These are phyloP conservation scores for Phanerochaete carnosa DNA, from an alignment of 768 basidiomycete genomes.

Conservation along the genomic window DNA sequence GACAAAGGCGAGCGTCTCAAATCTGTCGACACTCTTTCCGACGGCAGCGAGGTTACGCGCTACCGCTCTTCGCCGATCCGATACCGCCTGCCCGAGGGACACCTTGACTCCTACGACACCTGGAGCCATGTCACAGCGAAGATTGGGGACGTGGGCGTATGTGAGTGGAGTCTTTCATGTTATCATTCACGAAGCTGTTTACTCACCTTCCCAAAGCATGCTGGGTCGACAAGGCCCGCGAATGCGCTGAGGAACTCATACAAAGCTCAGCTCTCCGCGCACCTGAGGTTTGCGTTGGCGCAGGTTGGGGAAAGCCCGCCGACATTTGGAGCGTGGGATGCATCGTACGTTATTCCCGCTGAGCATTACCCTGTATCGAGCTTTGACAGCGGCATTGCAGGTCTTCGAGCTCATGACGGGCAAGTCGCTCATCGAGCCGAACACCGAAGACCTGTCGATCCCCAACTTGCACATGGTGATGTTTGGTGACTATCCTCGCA, in stretches of 20 bases:
- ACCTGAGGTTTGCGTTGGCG: conserved; percentile 11
- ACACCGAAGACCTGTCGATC: not conserved
- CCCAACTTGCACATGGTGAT: not conserved
- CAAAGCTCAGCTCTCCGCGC: conserved; percentile 6
- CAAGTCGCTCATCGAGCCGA: not conserved
- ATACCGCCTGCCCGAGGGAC: not conserved
- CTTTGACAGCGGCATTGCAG: not conserved
- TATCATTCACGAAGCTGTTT: not conserved
- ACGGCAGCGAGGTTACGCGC: not conserved
- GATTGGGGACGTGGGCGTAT: not conserved
- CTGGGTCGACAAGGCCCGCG: not conserved
- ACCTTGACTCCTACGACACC: not conserved
- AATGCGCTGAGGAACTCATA: not conserved
- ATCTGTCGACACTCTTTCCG: not conserved
- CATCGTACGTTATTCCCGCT: not conserved
- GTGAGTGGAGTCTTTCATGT: not conserved
- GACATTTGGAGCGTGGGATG: conserved; percentile 12
- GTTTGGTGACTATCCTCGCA: conserved; percentile 5
- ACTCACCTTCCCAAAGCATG: not conserved
- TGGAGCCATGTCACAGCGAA: not conserved
- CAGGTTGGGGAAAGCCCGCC: conserved; percentile 11
- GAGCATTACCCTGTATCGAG: not conserved
- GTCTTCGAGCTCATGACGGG: not conserved
- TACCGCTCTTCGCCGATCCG: not conserved
- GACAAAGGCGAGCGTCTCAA: not conserved